Evolutionary conservation across 441 rosid species (phyloP).

Genomic region (Melastoma candidum): DNA sequence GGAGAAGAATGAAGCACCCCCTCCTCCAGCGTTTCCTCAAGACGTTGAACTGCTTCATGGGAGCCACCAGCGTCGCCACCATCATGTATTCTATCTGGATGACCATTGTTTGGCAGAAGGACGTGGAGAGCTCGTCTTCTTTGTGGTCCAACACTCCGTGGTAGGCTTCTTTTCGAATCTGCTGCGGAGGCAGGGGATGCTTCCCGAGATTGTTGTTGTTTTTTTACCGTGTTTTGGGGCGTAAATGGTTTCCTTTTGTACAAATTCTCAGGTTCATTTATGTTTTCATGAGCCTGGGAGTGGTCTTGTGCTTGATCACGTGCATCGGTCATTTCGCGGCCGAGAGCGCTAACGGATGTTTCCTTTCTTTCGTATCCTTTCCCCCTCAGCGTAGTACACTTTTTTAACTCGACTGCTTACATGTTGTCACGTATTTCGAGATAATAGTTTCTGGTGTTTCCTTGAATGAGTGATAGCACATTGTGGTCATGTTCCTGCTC

Average conservation of each 20-base stretch:
- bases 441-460: not conserved
- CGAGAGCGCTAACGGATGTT: constrained; percentile 28
- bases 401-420: not conserved
- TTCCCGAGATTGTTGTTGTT: not conserved
- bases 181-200: not conserved
- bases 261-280: constrained; percentile 38
- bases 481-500: constrained; percentile 27
- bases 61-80: constrained; percentile 27
- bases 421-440: not conserved
- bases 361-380: constrained; percentile 53
- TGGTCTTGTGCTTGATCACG: constrained; percentile 32
- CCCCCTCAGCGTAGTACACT: not conserved
- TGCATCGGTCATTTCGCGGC: constrained; percentile 47
- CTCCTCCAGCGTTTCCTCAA: constrained; percentile 26
- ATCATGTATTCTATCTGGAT: constrained; percentile 31
- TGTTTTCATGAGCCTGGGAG: constrained; percentile 28
- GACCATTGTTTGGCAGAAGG: constrained; percentile 35
- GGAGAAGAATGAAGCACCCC: constrained; percentile 13
- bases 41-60: constrained; percentile 23
- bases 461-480: constrained; percentile 28
- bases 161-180: constrained; percentile 8
- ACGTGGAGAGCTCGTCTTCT: constrained; percentile 13
- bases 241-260: not conserved
- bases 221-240: not conserved
- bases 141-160: constrained; percentile 22